These are phyloP conservation scores for Dryas octopetala DNA, from an alignment of 306 rosid species.

Conservation along the genomic window DNA sequence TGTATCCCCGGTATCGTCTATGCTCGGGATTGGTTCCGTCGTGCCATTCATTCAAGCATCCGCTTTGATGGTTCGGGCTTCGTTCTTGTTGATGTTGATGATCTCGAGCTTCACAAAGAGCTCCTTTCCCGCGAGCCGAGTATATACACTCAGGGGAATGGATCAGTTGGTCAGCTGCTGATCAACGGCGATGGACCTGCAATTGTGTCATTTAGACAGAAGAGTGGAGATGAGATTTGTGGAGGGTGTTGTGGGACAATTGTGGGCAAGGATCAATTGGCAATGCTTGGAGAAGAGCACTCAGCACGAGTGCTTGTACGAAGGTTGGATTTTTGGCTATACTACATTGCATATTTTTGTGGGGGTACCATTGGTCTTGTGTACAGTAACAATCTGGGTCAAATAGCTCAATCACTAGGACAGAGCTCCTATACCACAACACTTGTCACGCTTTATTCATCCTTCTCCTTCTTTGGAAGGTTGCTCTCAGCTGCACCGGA, in stretches of 20 bases:
- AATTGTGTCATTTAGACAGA: conserved; percentile 15
- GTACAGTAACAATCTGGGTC: conserved; percentile 93
- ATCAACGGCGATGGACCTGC: conserved; percentile 27
- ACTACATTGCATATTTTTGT: conserved; percentile 77
- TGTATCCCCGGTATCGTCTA: conserved; percentile 75
- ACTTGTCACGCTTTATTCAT: conserved; percentile 75
- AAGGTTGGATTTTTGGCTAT: conserved; percentile 87
- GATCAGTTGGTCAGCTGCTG: conserved; percentile 21
- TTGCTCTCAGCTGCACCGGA: conserved; percentile 94
- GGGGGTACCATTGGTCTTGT: conserved; percentile 98
- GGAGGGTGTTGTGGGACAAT: conserved; percentile 40
- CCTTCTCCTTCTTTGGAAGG: conserved; percentile 96
- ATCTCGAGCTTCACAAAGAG: conserved; percentile 93
- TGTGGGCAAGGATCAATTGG: conserved; percentile 56
- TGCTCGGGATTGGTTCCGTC: conserved; percentile 67
- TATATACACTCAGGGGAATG: conserved; percentile 25
- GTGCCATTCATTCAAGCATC: conserved; percentile 52
- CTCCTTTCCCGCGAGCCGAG: conserved; percentile 51
- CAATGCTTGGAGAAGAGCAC: conserved; percentile 86
- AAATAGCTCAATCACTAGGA: conserved; percentile 88
- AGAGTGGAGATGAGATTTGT: conserved; percentile 19
- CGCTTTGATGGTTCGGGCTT: conserved; percentile 51
- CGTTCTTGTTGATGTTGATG: conserved; percentile 73
- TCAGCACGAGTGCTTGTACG: conserved; percentile 48
- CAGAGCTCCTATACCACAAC: conserved; percentile 48